Evolutionary conservation across 148 eudicot genomes (phyloP), one percentile per base, ranked within the genome.

Genomic region (Arbutus unedo): DNA sequence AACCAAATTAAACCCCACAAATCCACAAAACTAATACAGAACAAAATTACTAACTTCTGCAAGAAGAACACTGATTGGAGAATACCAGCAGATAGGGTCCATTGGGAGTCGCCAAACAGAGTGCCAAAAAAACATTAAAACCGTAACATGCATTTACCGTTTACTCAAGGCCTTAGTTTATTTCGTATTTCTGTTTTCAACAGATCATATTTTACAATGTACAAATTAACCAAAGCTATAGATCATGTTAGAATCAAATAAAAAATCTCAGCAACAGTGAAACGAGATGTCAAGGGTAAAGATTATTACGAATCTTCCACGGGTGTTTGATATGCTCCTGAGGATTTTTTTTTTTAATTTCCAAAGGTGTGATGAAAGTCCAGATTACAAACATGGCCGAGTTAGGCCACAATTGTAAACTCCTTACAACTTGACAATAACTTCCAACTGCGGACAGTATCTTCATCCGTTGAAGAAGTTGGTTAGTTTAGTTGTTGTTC

Each of bases 401-500:
- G 13, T 21, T 14, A 43, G 49, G 23, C 48, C 54, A 44, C 8
- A 48, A 79, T 47, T 25, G 41, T 45, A 55, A 74, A 55, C 16
- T 55, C 16, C 13, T 56, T 16, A 18, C 18, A 68, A 56, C 81
- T 68, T 68, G 31, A 54, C 19, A 38, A 68, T 31, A 25, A 75
- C 6, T 62, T 16, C 66, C 71, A 31, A 51, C 81, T 50, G 51
- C 74, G 56, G 31, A 13, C 14, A 3, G 9, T 48, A 74, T 38
- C 31, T 31, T 43, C 45, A 31, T 4, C 19, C 21, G 49, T 15
- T 66, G 67, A 79, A 50, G 76, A 78, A 45, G 90, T 16, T 45
- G 5, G n/a, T 82, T 78, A 53, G 51, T 79, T 88, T 78, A 53
- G 51, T 79, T 88, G 72, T 85, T 82, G 62, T 82, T 89, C 79